These are phyloP conservation scores for maize (Zea mays) DNA, from an alignment of 176 grass and related monocot species.

Conservation along the genomic window Zm-B73-REFERENCE-NAM-5.0 NC_050096.1:242568001-242568500, in stretches of 20 bases:
- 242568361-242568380: too few relatives aligned
- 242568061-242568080: background rate
- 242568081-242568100: rapidly evolving
- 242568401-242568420: too few relatives aligned
- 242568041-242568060: background rate
- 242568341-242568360: too few relatives aligned
- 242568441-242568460: too few relatives aligned
- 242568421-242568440: too few relatives aligned
- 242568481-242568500: too few relatives aligned
- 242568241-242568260: background rate
- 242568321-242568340: too few relatives aligned
- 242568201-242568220: background rate
- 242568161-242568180: background rate
- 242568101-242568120: slow-evolving; percentile 1
- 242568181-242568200: slow-evolving; percentile 25
- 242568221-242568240: background rate
- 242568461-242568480: too few relatives aligned
- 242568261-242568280: too few relatives aligned
- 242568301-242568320: too few relatives aligned
- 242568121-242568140: background rate
- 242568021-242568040: slow-evolving; percentile 19
- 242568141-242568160: background rate
- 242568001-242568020: slow-evolving; percentile 47
- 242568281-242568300: too few relatives aligned
- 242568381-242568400: too few relatives aligned